Evolutionary conservation across 495 filamentous ascomycete species (phyloP).

Genomic region (Podospora comata): DNA sequence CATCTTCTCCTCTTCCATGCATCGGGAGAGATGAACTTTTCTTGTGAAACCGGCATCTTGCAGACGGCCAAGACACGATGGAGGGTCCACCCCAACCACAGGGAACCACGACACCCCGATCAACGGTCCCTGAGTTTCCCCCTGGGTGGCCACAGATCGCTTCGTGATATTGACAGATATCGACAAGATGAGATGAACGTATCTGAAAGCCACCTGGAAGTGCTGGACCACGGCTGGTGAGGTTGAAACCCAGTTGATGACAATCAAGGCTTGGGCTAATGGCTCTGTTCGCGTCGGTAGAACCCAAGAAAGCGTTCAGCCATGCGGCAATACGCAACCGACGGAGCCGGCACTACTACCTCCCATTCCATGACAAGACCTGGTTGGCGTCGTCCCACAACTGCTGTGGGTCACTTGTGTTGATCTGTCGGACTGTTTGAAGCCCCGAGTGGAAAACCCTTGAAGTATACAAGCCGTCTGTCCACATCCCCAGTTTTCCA

Average conservation of each 20-base stretch:
- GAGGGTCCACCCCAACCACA: neutral
- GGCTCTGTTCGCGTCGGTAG: neutral
- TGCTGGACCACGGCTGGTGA: neutral
- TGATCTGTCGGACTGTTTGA: slow-evolving; percentile 8
- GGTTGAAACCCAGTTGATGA: neutral
- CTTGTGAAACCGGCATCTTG: neutral
- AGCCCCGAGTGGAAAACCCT: neutral
- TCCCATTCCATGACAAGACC: slow-evolving; percentile 6
- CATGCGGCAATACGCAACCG: slow-evolving; percentile 4
- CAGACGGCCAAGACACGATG: neutral
- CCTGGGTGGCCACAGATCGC: neutral
- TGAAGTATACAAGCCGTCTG: neutral
- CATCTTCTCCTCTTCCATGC: neutral
- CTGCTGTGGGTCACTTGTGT: slow-evolving; percentile 13
- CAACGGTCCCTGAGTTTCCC: neutral
- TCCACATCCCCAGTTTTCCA: neutral
- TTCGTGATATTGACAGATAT: neutral
- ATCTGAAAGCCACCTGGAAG: neutral
- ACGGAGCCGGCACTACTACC: slow-evolving; percentile 14
- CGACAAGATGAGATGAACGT: neutral
- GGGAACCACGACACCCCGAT: neutral
- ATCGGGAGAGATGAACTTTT: neutral
- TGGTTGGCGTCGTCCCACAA: slow-evolving; percentile 15
- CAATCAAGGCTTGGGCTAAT: neutral
- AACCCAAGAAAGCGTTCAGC: slow-evolving; percentile 3